Evolutionary conservation across 2,329 filamentous ascomycete species (phyloP).

Genomic region (Pseudogymnoascus sp.): DNA sequence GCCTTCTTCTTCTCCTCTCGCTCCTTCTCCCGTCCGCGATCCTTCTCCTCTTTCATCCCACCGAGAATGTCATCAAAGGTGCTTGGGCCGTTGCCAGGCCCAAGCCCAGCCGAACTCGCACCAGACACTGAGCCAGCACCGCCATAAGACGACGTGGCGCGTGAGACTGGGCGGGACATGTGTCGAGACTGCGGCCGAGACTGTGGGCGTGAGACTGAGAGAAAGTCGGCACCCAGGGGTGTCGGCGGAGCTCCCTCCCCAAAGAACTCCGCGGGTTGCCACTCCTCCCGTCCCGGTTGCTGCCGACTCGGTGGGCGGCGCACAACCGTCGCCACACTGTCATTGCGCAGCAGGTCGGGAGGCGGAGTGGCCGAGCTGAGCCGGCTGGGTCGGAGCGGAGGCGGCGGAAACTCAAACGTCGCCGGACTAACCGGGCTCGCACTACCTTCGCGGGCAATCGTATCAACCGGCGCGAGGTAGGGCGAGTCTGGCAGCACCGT

Average conservation of each 20-base stretch:
- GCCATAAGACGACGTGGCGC: background rate
- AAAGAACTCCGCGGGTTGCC: background rate
- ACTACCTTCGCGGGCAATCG: background rate
- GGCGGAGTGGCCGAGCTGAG: background rate
- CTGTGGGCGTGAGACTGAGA: background rate
- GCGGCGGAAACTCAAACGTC: background rate
- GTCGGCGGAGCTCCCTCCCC: background rate
- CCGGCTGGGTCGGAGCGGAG: background rate
- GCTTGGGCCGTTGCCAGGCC: background rate
- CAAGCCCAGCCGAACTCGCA: background rate
- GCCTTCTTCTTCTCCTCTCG: constrained; percentile 32
- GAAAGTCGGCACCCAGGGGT: background rate
- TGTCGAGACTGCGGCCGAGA: background rate
- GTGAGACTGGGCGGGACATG: background rate
- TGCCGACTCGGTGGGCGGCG: background rate
- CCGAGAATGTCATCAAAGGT: constrained; percentile 44
- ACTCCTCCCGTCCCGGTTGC: background rate
- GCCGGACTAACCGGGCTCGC: background rate
- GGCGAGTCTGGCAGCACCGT: background rate
- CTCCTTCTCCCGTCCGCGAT: constrained; percentile 32
- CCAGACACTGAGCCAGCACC: background rate
- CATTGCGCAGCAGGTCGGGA: background rate
- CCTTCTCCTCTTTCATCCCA: constrained; percentile 25
- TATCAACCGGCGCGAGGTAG: background rate
- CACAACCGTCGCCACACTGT: constrained; percentile 1